Evolutionary conservation across 352 stramenopile species (phyloP).

Genomic region (Phytophthora cactorum): DNA sequence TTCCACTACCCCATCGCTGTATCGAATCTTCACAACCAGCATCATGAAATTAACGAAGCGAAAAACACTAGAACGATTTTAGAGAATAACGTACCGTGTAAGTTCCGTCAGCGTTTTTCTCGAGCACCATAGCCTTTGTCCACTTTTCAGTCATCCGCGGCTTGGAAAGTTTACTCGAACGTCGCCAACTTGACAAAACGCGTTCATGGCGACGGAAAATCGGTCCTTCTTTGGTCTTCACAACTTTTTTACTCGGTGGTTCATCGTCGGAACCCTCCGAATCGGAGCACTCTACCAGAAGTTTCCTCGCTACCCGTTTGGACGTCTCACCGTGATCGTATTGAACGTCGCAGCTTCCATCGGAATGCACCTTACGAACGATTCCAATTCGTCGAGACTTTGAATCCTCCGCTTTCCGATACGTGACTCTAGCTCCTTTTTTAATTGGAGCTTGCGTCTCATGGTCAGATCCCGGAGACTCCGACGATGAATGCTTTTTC

Average conservation of each 20-base stretch:
- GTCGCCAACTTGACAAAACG: constrained; percentile 44
- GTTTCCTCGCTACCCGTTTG: constrained; percentile 39
- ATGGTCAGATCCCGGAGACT: constrained; percentile 24
- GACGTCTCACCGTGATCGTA: constrained; percentile 61
- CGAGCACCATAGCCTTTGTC: constrained; percentile 39
- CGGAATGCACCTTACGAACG: constrained; percentile 47
- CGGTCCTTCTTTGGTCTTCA: constrained; percentile 2
- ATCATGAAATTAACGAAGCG: background rate
- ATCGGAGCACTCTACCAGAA: constrained; percentile 36
- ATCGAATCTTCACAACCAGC: constrained; percentile 50
- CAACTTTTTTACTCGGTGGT: constrained; percentile 1
- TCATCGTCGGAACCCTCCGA: constrained; percentile 42
- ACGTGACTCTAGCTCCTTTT: constrained; percentile 48
- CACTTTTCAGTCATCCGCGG: constrained; percentile 34
- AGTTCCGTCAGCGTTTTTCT: constrained; percentile 44
- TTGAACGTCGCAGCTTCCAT: constrained; percentile 67
- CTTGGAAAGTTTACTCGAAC: constrained; percentile 49
- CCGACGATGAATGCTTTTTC: constrained; percentile 21
- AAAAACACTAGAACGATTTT: background rate
- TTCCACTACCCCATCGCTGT: constrained; percentile 53
- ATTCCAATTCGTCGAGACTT: constrained; percentile 39
- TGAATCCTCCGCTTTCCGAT: constrained; percentile 35
- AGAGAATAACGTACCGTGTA: constrained; percentile 38
- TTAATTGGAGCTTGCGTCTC: constrained; percentile 20
- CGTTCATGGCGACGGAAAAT: constrained; percentile 40